Conservation (phyloP, 2,329 filamentous ascomycete species). For the Phyllosticta paracitricarpa region DNA sequence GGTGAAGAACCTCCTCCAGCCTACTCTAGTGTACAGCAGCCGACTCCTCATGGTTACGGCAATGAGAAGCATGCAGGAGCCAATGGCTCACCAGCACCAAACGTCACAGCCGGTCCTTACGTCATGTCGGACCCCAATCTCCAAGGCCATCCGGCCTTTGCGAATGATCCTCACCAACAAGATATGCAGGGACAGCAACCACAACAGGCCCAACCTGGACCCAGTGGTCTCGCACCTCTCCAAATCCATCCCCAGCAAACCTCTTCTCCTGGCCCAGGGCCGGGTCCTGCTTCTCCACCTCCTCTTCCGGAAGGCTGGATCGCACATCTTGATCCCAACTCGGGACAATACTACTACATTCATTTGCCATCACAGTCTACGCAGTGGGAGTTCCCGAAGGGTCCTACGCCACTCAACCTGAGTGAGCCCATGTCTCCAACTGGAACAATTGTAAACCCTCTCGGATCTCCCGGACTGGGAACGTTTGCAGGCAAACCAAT, state of each 20-base stretch:
- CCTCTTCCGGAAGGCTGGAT: slow-evolving; percentile 98
- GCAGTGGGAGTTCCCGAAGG: slow-evolving; percentile 98
- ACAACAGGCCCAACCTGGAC: slow-evolving; percentile 36
- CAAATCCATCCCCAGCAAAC: slow-evolving; percentile 25
- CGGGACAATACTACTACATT: slow-evolving; percentile 98
- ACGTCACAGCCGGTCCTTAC: slow-evolving; percentile 18
- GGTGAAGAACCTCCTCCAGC: slow-evolving; percentile 85
- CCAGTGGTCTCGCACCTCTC: slow-evolving; percentile 28
- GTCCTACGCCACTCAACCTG: slow-evolving; percentile 77
- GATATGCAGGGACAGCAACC: slow-evolving; percentile 29
- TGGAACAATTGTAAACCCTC: slow-evolving; percentile 39
- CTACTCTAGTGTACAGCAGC: slow-evolving; percentile 63
- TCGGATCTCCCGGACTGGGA: slow-evolving; percentile 36
- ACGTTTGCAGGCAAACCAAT: slow-evolving; percentile 54
- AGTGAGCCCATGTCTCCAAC: slow-evolving; percentile 80
- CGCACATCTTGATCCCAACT: slow-evolving; percentile 87
- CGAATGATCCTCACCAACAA: slow-evolving; percentile 62
- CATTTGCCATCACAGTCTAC: slow-evolving; percentile 91
- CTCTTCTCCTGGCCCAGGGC: slow-evolving; percentile 27
- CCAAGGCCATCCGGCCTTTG: slow-evolving; percentile 75
- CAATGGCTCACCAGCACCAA: slow-evolving; percentile 18
- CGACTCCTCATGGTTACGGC: slow-evolving; percentile 51
- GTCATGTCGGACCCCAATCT: slow-evolving; percentile 29
- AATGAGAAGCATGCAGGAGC: slow-evolving; percentile 62
- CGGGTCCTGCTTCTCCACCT: slow-evolving; percentile 72